Evolutionary conservation across 1,284 basidiomycete species (phyloP).

Genomic region (Irpex lacteus): DNA sequence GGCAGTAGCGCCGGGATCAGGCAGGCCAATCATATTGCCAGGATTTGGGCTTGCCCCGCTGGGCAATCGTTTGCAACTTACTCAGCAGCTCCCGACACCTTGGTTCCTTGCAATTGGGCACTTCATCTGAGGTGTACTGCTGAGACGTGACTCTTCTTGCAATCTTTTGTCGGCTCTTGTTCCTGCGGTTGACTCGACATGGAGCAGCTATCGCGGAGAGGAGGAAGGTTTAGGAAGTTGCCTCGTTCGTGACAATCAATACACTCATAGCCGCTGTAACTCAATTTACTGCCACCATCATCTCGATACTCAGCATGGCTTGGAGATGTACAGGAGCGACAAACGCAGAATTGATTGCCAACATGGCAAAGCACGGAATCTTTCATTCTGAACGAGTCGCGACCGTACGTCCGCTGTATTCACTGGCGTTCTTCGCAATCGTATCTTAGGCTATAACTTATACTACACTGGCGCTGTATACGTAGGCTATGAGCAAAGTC

Average conservation of each 20-base stretch:
- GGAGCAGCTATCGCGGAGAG: too few relatives aligned
- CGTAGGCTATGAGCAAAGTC: constrained; percentile 68
- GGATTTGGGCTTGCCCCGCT: neutral
- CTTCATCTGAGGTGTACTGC: too few relatives aligned
- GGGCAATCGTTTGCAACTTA: too few relatives aligned
- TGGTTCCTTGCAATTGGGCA: too few relatives aligned
- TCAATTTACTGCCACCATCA: neutral
- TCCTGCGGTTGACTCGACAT: too few relatives aligned
- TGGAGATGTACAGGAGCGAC: constrained; percentile 73
- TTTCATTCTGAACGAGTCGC: constrained; percentile 52
- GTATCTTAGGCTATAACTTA: neutral
- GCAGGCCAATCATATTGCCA: constrained; percentile 3
- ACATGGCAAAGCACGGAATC: constrained; percentile 56
- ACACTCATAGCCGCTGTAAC: neutral
- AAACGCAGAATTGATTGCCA: constrained; percentile 71
- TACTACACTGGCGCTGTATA: neutral
- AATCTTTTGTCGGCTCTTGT: too few relatives aligned
- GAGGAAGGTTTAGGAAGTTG: neutral
- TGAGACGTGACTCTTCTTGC: too few relatives aligned
- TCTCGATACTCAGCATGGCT: constrained; percentile 50
- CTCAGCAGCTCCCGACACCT: too few relatives aligned
- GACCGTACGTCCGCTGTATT: constrained; percentile 16
- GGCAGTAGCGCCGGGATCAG: neutral
- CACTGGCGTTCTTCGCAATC: neutral
- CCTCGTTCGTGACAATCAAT: neutral